These are phyloP conservation scores for Coniochaeta sp. DNA, from an alignment of 2,329 filamentous ascomycete species.

Conservation along the genomic window DNA sequence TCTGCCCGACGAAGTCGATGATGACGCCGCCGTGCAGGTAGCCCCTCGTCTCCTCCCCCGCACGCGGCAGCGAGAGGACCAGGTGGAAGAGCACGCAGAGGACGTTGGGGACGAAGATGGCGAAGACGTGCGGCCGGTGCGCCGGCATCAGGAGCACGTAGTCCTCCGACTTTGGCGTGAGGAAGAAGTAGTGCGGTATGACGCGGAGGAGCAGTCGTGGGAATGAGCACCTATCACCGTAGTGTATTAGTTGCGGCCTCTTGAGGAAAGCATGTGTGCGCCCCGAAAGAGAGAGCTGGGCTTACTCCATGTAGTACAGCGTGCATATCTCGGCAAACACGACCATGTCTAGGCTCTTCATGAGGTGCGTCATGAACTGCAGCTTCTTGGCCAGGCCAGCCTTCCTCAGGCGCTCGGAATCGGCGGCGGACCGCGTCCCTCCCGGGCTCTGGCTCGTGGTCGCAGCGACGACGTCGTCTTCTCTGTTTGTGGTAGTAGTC, in stretches of 20 bases:
- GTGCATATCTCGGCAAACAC: conserved; percentile 58
- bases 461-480: conserved; percentile 4
- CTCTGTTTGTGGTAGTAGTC: conserved; percentile 4
- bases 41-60: conserved; percentile 54
- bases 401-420: conserved; percentile 16
- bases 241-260: too few relatives aligned
- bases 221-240: conserved; percentile 59
- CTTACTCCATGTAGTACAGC: conserved; percentile 66
- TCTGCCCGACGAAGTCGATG: conserved; percentile 62
- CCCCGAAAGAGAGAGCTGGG: background rate
- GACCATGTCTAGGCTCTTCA: conserved; percentile 53
- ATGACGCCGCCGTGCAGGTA: conserved; percentile 62
- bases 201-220: conserved; percentile 54
- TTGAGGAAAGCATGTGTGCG: too few relatives aligned
- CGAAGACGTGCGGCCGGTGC: conserved; percentile 47
- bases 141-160: conserved; percentile 49
- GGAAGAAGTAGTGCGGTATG: conserved; percentile 53
- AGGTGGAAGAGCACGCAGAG: conserved; percentile 56
- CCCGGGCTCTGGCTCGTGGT: conserved; percentile 2
- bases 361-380: conserved; percentile 52
- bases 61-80: conserved; percentile 44
- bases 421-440: conserved; percentile 7
- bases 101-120: conserved; percentile 50
- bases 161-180: conserved; percentile 54
- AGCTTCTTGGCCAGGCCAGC: conserved; percentile 45